Evolutionary conservation across 1,284 basidiomycete genomes (phyloP), one percentile per base, ranked within the genome.

Genomic region (Athelia psychrophila): DNA sequence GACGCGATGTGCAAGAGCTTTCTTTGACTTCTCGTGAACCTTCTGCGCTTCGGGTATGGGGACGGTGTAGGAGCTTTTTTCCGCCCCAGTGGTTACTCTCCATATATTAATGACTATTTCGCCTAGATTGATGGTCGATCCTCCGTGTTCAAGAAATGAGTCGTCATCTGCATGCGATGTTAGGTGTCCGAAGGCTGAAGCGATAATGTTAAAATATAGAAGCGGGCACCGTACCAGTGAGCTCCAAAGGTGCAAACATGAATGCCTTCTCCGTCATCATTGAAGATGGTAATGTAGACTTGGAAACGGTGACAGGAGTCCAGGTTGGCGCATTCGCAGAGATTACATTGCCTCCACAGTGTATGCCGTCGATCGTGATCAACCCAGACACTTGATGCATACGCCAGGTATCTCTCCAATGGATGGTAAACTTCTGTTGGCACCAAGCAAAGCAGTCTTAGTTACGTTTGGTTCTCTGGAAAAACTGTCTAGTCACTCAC

Each of bases 401-500:
- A 6, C 38, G 38, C 16, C 5, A 9, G 8, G 38, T 18, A 22
- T 42, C 38, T 22, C 38, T 42, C 38, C 38, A 42, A 42, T 42
- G 16, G 6, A 42, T 16, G 20, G 38, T 42, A 22, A 42, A 42
- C n/a, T 22, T 42, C 38, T 42, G n/a, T 8, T 18, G 6, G n/a
- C 5, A 30, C 5, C 27, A 5, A 30, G 13, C 13, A 30, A 5
- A 30, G n/a, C 27, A 30, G 8, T 16, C 5, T 42, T 18, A 42
- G 38, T 16, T 9, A 42, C n/a, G n/a, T n/a, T 18, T 9, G 8
- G 6, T 6, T n/a, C 8, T 6, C 20, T n/a, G 20, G 38, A 9
- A n/a, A 42, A 8, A 16, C 38, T 9, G 6, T 8, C 8, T 9
- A 42, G 5, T 42, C 5, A 51, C 54, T 8, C 24, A 57, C 62